Evolutionary conservation across 1,284 basidiomycete genomes (phyloP).

Genomic region (Farysia itapuensis): DNA sequence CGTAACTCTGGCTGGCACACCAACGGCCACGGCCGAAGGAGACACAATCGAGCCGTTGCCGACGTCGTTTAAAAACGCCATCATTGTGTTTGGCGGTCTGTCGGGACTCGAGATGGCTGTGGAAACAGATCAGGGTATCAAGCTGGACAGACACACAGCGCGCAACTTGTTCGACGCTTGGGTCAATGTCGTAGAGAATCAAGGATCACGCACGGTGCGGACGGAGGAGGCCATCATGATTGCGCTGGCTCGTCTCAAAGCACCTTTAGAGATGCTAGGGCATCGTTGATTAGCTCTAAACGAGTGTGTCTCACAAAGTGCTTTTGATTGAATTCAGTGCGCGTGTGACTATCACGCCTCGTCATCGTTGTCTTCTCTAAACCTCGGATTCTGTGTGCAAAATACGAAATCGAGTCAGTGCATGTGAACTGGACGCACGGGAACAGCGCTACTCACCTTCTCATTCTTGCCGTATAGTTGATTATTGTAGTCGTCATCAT

Average conservation of each 20-base stretch:
- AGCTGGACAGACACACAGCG: slow-evolving; percentile 46
- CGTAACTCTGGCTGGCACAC: slow-evolving; percentile 3
- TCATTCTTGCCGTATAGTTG: slow-evolving; percentile 21
- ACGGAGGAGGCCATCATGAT: slow-evolving; percentile 57
- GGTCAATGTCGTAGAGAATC: slow-evolving; percentile 55
- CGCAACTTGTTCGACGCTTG: slow-evolving; percentile 56
- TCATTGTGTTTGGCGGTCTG: slow-evolving; percentile 56
- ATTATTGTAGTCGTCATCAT: slow-evolving; percentile 27
- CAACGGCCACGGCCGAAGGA: slow-evolving; percentile 7
- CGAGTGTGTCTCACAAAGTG: too few relatives aligned
- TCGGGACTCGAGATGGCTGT: slow-evolving; percentile 55
- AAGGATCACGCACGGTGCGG: slow-evolving; percentile 56
- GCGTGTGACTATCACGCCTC: slow-evolving; percentile 30
- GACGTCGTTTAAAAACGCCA: slow-evolving; percentile 32
- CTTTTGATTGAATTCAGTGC: too few relatives aligned
- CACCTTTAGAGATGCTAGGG: slow-evolving; percentile 23
- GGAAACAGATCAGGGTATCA: slow-evolving; percentile 44
- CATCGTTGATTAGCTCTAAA: too few relatives aligned
- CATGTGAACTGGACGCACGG: not conserved
- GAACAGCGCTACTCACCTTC: slow-evolving; percentile 1
- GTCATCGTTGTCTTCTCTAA: slow-evolving; percentile 58
- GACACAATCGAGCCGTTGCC: slow-evolving; percentile 9
- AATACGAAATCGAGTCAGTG: not conserved
- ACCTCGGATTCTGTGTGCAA: slow-evolving; percentile 60
- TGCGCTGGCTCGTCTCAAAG: slow-evolving; percentile 38